Evolutionary conservation across 306 rosid species (phyloP).

Genomic region (Chamaecrista fasciculata): DNA sequence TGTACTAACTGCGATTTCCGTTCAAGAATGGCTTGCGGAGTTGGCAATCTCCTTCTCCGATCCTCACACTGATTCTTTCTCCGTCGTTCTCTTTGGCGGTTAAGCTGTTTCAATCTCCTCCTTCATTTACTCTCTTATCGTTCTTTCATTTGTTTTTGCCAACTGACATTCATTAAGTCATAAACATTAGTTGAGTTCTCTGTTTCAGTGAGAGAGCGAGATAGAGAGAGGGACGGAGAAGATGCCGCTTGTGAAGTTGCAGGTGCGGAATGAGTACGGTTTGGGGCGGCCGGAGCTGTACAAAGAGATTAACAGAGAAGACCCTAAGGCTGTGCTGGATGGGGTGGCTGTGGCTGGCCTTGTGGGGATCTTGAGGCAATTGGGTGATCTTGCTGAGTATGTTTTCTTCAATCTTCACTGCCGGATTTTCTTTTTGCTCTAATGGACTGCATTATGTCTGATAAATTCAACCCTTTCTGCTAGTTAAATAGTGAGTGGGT

Average conservation of each 20-base stretch:
- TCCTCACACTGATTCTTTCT: constrained; percentile 10
- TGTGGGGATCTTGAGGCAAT: constrained; percentile 94
- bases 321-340: constrained; percentile 93
- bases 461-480: background rate
- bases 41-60: constrained; percentile 48
- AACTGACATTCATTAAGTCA: constrained; percentile 27
- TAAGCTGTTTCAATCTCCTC: constrained; percentile 40
- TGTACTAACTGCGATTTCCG: constrained; percentile 21
- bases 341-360: constrained; percentile 92
- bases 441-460: constrained; percentile 2
- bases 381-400: constrained; percentile 99
- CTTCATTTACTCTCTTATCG: constrained; percentile 28
- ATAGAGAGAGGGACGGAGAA: constrained; percentile 13
- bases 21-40: constrained; percentile 58
- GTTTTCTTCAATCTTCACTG: constrained; percentile 35
- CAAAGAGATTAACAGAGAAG: constrained; percentile 56
- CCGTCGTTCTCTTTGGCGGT: constrained; percentile 42
- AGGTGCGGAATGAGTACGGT: constrained; percentile 72
- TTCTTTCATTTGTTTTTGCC: constrained; percentile 49
- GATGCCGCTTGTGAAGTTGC: constrained; percentile 81
- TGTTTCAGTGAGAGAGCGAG: background rate
- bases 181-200: background rate
- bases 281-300: constrained; percentile 79
- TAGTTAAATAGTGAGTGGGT: constrained; percentile 27
- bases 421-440: background rate